Conservation (phyloP, 192 early-diverging fungal species). For the Coemansia sp. region DNA sequence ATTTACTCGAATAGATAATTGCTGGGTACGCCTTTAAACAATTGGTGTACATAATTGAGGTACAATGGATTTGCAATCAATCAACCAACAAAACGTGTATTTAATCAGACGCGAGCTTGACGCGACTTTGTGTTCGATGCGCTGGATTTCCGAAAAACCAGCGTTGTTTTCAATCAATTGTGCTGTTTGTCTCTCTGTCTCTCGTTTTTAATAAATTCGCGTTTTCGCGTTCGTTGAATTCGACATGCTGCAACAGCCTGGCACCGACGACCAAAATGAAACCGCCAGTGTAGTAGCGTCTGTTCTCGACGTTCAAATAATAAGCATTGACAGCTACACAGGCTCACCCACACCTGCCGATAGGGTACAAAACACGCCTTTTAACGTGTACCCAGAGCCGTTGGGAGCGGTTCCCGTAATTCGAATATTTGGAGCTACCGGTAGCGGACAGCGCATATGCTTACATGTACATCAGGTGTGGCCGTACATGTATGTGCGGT, state of each 20-base stretch:
- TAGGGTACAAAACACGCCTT: constrained; percentile 25
- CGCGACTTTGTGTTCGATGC: neutral
- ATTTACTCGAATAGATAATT: neutral
- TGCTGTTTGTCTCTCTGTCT: neutral
- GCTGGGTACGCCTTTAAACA: neutral
- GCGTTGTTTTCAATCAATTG: neutral
- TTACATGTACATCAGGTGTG: constrained; percentile 82
- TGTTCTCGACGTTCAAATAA: constrained; percentile 55
- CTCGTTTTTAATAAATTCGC: neutral
- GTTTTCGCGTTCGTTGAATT: neutral
- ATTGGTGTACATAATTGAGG: neutral
- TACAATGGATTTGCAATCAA: neutral
- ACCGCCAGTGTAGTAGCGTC: constrained; percentile 4
- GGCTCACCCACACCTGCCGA: constrained; percentile 23
- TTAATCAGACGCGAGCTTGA: neutral
- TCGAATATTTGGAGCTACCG: constrained; percentile 78
- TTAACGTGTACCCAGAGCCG: constrained; percentile 33
- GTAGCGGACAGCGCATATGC: constrained; percentile 68
- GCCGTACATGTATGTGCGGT: constrained; percentile 83
- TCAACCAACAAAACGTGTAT: neutral
- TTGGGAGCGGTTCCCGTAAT: constrained; percentile 57
- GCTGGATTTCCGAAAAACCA: neutral
- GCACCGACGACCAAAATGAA: neutral
- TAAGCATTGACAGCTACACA: constrained; percentile 66
- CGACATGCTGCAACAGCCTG: neutral